phyloP scores from a whole-genome alignment of 768 basidiomycete species.

The Cytidiella melzeri region DNA sequence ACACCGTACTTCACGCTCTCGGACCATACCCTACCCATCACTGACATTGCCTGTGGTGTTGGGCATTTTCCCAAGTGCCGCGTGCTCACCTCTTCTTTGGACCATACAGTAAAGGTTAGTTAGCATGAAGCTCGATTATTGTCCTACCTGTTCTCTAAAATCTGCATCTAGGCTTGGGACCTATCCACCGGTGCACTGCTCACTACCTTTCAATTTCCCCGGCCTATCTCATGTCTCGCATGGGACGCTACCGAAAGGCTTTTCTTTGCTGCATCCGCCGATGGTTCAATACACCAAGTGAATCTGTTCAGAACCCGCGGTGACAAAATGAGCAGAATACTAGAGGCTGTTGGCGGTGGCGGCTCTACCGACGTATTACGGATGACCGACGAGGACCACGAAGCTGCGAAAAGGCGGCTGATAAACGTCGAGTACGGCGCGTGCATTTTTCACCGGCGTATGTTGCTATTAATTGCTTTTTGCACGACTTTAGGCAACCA shows the following conservation, averaged over 20 bases:
- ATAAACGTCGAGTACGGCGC: slow-evolving; percentile 65
- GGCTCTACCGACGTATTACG: slow-evolving; percentile 67
- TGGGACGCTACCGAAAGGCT: slow-evolving; percentile 84
- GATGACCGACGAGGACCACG: slow-evolving; percentile 47
- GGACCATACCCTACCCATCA: slow-evolving; percentile 90
- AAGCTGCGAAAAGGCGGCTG: slow-evolving; percentile 47
- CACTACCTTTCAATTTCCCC: slow-evolving; percentile 84
- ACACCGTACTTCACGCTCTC: slow-evolving; percentile 74
- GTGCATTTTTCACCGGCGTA: slow-evolving; percentile 8
- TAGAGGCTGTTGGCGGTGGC: slow-evolving; percentile 72
- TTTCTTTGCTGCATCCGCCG: slow-evolving; percentile 78
- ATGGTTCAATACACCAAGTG: slow-evolving; percentile 74
- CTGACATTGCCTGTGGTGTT: slow-evolving; percentile 73
- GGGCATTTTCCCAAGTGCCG: slow-evolving; percentile 75
- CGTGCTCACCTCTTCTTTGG: slow-evolving; percentile 74
- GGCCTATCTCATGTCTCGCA: slow-evolving; percentile 60
- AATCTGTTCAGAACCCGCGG: slow-evolving; percentile 67
- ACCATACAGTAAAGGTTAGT: slow-evolving; percentile 86
- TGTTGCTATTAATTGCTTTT: background rate
- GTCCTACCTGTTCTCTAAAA: slow-evolving; percentile 1
- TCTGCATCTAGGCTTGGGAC: slow-evolving; percentile 65
- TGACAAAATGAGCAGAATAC: slow-evolving; percentile 43
- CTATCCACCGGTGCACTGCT: slow-evolving; percentile 66
- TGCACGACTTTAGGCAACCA: slow-evolving; percentile 45
- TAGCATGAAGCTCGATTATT: background rate